A percentile compares a stretch with the other conserved stretches of the same genome.
phyloP scores from a whole-genome alignment of 441 rosid species.

The Euphorbia celastroides region DNA sequence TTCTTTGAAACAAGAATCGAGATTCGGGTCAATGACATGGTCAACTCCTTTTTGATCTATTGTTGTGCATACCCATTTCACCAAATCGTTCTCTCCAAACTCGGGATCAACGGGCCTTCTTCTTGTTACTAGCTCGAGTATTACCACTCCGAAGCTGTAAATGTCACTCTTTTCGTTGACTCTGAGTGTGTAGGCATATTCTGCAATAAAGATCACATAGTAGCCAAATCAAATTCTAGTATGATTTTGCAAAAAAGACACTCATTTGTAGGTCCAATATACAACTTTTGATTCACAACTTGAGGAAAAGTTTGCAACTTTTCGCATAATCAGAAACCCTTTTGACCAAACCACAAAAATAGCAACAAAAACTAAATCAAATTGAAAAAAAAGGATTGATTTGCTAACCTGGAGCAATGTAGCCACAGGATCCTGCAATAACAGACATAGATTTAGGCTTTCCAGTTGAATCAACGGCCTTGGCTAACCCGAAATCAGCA shows the following conservation, averaged over 20 bases:
- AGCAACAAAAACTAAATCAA: too few species aligned
- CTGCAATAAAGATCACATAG: conserved; percentile 37
- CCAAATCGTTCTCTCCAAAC: conserved; percentile 81
- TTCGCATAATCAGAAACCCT: background rate
- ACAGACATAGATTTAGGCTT: conserved; percentile 87
- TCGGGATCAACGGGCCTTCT: conserved; percentile 73
- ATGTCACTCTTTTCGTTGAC: conserved; percentile 99
- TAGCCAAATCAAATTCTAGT: background rate
- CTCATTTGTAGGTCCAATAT: background rate
- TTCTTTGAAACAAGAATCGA: conserved; percentile 72
- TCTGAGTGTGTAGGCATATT: conserved; percentile 87
- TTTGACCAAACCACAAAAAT: background rate
- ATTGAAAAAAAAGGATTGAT: background rate
- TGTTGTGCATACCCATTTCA: conserved; percentile 84
- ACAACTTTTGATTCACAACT: background rate
- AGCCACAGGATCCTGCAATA: conserved; percentile 99
- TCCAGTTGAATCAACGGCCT: conserved; percentile 63
- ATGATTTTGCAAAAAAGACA: background rate
- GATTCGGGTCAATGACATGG: conserved; percentile 68
- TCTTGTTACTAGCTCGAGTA: conserved; percentile 87
- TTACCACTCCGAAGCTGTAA: conserved; percentile 94
- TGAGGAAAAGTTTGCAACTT: conserved; percentile 2
- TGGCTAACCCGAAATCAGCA: conserved; percentile 96
- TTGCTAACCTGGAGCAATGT: conserved; percentile 92
- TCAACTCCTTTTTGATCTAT: conserved; percentile 77